Evolutionary conservation across 2,329 filamentous ascomycete genomes (phyloP).

Genomic region (Trichoderma semiorbis): DNA sequence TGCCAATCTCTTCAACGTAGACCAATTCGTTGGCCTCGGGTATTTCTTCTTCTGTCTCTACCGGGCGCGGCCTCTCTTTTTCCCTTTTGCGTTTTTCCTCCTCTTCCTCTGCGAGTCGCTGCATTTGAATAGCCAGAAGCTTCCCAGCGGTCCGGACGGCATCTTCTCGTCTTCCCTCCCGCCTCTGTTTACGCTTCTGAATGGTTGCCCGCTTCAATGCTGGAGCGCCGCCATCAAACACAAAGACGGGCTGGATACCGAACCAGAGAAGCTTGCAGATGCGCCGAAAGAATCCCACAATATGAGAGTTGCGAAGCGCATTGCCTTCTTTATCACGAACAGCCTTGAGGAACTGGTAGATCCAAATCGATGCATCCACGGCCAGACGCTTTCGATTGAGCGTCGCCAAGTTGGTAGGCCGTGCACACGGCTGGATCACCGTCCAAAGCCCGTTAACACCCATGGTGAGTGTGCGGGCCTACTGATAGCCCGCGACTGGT

Average conservation of each 20-base stretch:
- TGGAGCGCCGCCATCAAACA: conserved; percentile 95
- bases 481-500: neutral
- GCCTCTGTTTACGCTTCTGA: conserved; percentile 67
- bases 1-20: conserved; percentile 85
- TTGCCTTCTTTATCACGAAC: conserved; percentile 98
- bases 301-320: conserved; percentile 89
- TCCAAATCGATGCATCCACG: conserved; percentile 98
- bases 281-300: conserved; percentile 95
- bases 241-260: conserved; percentile 93
- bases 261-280: conserved; percentile 98
- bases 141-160: conserved; percentile 87
- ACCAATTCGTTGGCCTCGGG: conserved; percentile 68
- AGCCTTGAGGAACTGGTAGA: conserved; percentile 98
- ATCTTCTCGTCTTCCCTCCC: conserved; percentile 91
- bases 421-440: conserved; percentile 89
- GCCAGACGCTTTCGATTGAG: conserved; percentile 95
- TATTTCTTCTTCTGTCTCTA: conserved; percentile 52
- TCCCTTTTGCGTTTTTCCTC: conserved; percentile 58
- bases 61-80: conserved; percentile 43
- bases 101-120: conserved; percentile 83
- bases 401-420: conserved; percentile 92
- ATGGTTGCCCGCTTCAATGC: conserved; percentile 89
- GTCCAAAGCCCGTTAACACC: conserved; percentile 98
- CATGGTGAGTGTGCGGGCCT: conserved; percentile 52
- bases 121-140: conserved; percentile 90